phyloP scores from a whole-genome alignment of 2,329 filamentous ascomycete genomes.

The Aspergillus oerlinghausenensis region DNA sequence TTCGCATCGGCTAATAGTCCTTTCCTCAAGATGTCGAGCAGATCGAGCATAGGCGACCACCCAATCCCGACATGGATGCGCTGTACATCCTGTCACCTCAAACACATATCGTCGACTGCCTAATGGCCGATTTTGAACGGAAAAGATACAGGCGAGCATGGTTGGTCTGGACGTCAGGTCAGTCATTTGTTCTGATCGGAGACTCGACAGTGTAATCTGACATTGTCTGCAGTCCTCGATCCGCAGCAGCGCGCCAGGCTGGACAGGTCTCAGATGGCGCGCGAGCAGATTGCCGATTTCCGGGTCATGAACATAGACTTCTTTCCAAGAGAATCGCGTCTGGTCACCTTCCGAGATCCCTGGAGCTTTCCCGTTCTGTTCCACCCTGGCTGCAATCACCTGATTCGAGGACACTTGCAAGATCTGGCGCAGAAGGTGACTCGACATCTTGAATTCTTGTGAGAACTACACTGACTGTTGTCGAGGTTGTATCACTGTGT shows the following conservation, averaged over 20 bases:
- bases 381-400: constrained; percentile 80
- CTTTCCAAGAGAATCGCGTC: constrained; percentile 82
- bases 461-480: constrained; percentile 8
- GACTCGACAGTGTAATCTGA: constrained; percentile 17
- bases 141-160: constrained; percentile 73
- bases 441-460: neutral
- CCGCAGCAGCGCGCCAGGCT: constrained; percentile 67
- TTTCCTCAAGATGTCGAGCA: constrained; percentile 72
- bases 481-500: constrained; percentile 76
- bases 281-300: constrained; percentile 73
- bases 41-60: constrained; percentile 79
- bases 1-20: constrained; percentile 11
- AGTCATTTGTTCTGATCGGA: constrained; percentile 24
- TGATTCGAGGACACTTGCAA: constrained; percentile 80
- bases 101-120: constrained; percentile 84
- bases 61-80: constrained; percentile 87
- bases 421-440: constrained; percentile 78
- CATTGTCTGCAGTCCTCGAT: constrained; percentile 55
- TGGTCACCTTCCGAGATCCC: constrained; percentile 88
- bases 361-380: constrained; percentile 93
- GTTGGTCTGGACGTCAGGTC: constrained; percentile 77
- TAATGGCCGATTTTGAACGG: constrained; percentile 87
- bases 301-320: constrained; percentile 83
- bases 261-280: constrained; percentile 63
- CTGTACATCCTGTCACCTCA: constrained; percentile 86